These are phyloP conservation scores for Jamesozyma rosinii DNA, from an alignment of 805 yeast species.

Conservation along the genomic window DNA sequence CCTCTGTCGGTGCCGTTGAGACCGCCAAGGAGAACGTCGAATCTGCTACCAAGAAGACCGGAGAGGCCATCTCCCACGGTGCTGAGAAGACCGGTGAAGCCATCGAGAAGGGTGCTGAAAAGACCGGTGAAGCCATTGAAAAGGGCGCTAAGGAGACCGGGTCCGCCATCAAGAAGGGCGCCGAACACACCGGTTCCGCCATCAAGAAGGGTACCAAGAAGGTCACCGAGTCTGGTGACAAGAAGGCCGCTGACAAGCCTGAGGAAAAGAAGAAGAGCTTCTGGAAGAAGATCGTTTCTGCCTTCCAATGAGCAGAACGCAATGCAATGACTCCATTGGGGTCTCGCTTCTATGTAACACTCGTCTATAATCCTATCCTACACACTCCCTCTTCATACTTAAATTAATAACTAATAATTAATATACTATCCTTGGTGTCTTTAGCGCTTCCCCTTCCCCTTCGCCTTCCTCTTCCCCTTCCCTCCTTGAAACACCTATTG, in stretches of 20 bases:
- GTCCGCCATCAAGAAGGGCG: neutral
- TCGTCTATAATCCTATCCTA: too few species aligned
- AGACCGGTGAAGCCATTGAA: neutral
- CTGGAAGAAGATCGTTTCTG: slow-evolving; percentile 2
- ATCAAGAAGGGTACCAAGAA: neutral
- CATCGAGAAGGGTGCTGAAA: neutral
- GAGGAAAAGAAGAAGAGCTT: slow-evolving; percentile 5
- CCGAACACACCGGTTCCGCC: neutral
- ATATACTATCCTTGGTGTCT: too few species aligned
- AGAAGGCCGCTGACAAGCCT: neutral
- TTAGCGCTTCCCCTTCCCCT: too few species aligned
- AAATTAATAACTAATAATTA: too few species aligned
- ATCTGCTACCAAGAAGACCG: neutral
- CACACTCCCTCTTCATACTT: too few species aligned
- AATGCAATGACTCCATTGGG: too few species aligned
- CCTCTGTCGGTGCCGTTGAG: neutral
- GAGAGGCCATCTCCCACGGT: neutral
- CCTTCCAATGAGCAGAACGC: neutral
- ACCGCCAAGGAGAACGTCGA: neutral
- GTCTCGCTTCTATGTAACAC: too few species aligned
- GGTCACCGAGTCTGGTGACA: neutral
- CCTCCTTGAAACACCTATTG: too few species aligned
- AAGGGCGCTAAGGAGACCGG: neutral
- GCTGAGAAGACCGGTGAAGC: neutral
- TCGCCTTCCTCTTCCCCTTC: too few species aligned